phyloP scores from a whole-genome alignment of 768 basidiomycete genomes.

The Psilocybe sp. region DNA sequence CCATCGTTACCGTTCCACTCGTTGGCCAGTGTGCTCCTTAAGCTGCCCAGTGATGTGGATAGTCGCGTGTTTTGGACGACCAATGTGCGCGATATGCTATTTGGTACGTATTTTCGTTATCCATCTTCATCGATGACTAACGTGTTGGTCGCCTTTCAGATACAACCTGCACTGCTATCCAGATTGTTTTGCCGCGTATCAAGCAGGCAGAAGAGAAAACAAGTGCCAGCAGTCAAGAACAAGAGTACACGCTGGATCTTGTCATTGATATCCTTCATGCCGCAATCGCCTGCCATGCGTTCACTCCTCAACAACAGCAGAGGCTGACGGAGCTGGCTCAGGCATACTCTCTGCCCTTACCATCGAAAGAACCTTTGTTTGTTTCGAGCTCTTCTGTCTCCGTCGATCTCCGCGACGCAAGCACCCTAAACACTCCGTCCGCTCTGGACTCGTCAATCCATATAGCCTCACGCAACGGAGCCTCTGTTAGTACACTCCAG shows the following conservation, averaged over 20 bases:
- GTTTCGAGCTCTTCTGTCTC: constrained; percentile 14
- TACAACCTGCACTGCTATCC: constrained; percentile 48
- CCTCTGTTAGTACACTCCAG: constrained; percentile 12
- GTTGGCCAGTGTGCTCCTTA: constrained; percentile 70
- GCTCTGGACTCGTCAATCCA: constrained; percentile 11
- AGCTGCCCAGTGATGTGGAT: constrained; percentile 76
- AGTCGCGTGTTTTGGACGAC: constrained; percentile 75
- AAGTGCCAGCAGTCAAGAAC: constrained; percentile 19
- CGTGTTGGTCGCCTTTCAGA: constrained; percentile 23
- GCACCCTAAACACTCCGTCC: constrained; percentile 23
- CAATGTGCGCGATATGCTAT: constrained; percentile 59
- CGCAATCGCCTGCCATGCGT: constrained; percentile 58
- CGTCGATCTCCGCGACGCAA: constrained; percentile 13
- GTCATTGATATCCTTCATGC: constrained; percentile 43
- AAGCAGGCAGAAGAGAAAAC: constrained; percentile 25
- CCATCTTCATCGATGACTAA: not conserved
- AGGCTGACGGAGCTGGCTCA: constrained; percentile 45
- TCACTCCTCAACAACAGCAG: constrained; percentile 58
- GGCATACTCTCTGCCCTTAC: constrained; percentile 17
- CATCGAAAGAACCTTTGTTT: constrained; percentile 9
- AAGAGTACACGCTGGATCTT: constrained; percentile 37
- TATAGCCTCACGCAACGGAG: constrained; percentile 6
- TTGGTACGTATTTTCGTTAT: constrained; percentile 43
- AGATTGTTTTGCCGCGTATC: constrained; percentile 54
- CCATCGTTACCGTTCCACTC: constrained; percentile 79